Evolutionary conservation across 352 stramenopile genomes (phyloP), one percentile per base, ranked within the genome.

Genomic region (Hyaloperonospora arabidopsidis): DNA sequence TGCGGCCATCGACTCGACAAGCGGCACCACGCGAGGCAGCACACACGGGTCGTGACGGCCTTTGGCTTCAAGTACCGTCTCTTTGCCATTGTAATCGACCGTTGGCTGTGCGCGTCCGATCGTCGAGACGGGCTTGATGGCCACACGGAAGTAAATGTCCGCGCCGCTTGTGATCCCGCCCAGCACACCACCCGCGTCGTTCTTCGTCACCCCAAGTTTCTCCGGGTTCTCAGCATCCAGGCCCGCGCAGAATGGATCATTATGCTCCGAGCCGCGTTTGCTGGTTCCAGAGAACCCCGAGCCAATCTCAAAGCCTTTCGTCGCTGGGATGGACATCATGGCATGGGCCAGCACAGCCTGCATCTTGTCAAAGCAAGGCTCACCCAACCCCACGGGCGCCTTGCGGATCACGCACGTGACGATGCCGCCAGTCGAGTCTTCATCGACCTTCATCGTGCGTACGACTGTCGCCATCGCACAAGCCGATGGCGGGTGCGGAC

Each of bases 311-410:
- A 99, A 99, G 28, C 97, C 97, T 79, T 99, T 99, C 49, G 95
- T 97, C 32, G 96, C 97, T 19, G 97, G 96, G 61, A 99, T 96
- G 28, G 94, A 98, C 70, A 99, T 93, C 79, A 98, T 98, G 28
- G 96, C 96, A 74, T 99, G 98, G 28, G 96, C 97, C 35, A 99
- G 74, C 52, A 98, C 82, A 14, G 97, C 97, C 68, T 99, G 96
- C 29, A 99, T 80, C 80, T 99, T 99, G 79, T 99, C 97, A 72
- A 99, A 99, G 52, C 97, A 98, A 15, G 97, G 96, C 58, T 97
- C 86, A n/a, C 97, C 97, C 7, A 98, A 67, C 46, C 97, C 96
- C 17, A 97, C 86, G 0, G 95, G 96, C 17, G 97, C 96, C 62
- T 98, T 98, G 46, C 94, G 81, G 46, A 96, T 97, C 32, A 99